These are phyloP conservation scores for Tylopilus cervinicoccineus DNA, from an alignment of 768 basidiomycete species.

Conservation along the genomic window DNA sequence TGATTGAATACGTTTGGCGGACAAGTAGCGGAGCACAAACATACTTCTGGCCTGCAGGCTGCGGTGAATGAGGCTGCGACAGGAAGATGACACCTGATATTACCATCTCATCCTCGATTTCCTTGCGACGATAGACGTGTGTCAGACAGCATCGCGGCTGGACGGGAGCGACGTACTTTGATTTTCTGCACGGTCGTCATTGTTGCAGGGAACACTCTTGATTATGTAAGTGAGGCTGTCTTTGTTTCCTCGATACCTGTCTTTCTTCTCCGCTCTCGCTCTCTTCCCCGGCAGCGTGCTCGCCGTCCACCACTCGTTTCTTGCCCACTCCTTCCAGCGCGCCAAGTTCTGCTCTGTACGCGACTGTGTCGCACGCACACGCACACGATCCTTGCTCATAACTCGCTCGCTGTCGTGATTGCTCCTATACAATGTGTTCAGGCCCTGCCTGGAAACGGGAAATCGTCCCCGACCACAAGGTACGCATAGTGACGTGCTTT, in stretches of 20 bases:
- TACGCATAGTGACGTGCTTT: slow-evolving; percentile 33
- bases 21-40: slow-evolving; percentile 25
- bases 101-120: slow-evolving; percentile 98
- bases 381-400: slow-evolving; percentile 24
- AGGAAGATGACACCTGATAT: slow-evolving; percentile 28
- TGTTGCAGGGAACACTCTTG: background rate
- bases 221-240: slow-evolving; percentile 15
- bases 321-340: slow-evolving; percentile 20
- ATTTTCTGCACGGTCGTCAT: slow-evolving; percentile 94
- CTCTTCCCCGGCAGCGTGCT: background rate
- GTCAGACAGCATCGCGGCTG: slow-evolving; percentile 15
- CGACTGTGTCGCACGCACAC: slow-evolving; percentile 34
- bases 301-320: slow-evolving; percentile 21
- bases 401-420: slow-evolving; percentile 24
- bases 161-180: slow-evolving; percentile 45
- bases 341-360: slow-evolving; percentile 20
- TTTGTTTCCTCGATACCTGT: background rate
- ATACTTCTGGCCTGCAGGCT: slow-evolving; percentile 70
- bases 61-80: slow-evolving; percentile 25
- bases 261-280: background rate
- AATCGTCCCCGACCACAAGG: slow-evolving; percentile 97
- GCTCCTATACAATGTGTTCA: slow-evolving; percentile 34
- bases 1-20: slow-evolving; percentile 11
- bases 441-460: slow-evolving; percentile 95
- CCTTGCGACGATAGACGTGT: slow-evolving; percentile 39